A percentile compares a stretch with the other conserved stretches of the same genome.
Evolutionary conservation across 257 asterid genomes (phyloP).

Genomic region (Eucommia ulmoides): DNA sequence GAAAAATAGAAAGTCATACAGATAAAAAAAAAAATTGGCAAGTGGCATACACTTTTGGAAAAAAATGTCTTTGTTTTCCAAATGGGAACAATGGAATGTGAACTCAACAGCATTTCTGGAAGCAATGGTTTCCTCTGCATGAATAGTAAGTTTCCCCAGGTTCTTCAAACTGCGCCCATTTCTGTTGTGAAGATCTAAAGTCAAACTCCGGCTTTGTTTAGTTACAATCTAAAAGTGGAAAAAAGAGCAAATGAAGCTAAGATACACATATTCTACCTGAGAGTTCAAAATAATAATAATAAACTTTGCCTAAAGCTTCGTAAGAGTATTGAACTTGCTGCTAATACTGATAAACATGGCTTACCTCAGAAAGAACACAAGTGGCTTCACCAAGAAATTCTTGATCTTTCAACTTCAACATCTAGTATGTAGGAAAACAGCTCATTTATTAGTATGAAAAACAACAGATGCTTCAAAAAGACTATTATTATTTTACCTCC

Average conservation of each 20-base stretch:
- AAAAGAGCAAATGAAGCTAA: neutral
- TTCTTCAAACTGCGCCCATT: constrained; percentile 33
- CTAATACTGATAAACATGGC: neutral
- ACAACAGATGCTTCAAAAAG: too few species aligned
- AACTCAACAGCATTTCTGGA: constrained; percentile 81
- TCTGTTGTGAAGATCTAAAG: constrained; percentile 45
- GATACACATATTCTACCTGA: neutral
- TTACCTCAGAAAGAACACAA: constrained; percentile 81
- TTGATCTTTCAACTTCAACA: constrained; percentile 80
- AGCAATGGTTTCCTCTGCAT: constrained; percentile 72
- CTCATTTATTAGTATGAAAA: too few species aligned
- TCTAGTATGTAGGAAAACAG: constrained; percentile 20
- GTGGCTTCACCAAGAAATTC: constrained; percentile 95
- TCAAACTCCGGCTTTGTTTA: constrained; percentile 41
- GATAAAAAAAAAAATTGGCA: neutral
- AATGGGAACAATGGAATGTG: constrained; percentile 72
- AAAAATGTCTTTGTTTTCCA: constrained; percentile 88
- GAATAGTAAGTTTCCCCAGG: constrained; percentile 56
- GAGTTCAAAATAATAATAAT: neutral
- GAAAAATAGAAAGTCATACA: neutral
- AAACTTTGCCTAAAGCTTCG: neutral
- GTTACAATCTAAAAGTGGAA: constrained; percentile 51
- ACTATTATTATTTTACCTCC: too few species aligned
- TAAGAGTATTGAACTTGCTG: neutral
- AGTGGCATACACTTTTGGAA: constrained; percentile 78